These are phyloP conservation scores for Blastocystis sp. DNA, from an alignment of 352 stramenopile genomes.

Conservation along the genomic window DNA sequence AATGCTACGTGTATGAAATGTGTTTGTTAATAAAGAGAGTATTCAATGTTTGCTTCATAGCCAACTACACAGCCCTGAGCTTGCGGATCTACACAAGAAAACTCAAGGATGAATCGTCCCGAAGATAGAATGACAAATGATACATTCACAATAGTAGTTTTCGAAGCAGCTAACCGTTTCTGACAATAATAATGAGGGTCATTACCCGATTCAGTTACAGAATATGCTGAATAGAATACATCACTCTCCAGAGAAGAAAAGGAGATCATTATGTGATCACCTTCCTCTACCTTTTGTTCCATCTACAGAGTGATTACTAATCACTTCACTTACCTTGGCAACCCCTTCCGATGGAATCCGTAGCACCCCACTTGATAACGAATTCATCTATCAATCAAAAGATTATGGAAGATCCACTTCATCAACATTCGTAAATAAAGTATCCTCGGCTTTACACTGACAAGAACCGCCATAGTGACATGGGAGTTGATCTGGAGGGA, in stretches of 20 bases:
- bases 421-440: not conserved
- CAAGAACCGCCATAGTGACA: not conserved
- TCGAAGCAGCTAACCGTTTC: not conserved
- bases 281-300: not conserved
- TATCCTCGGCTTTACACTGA: not conserved
- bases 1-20: not conserved
- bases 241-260: slow-evolving; percentile 16
- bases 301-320: not conserved
- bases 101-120: not conserved
- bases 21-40: not conserved
- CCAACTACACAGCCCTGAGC: not conserved
- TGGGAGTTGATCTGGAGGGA: not conserved
- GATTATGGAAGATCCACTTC: not conserved
- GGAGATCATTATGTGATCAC: not conserved
- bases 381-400: not conserved
- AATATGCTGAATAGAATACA: not conserved
- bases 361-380: not conserved
- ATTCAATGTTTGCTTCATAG: not conserved
- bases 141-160: slow-evolving; percentile 1
- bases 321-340: not conserved
- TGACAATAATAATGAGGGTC: not conserved
- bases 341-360: not conserved
- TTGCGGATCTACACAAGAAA: not conserved
- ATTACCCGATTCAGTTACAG: not conserved
- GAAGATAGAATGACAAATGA: not conserved